phyloP scores from a whole-genome alignment of 1,284 basidiomycete species.

The Cryptococcus sp. region DNA sequence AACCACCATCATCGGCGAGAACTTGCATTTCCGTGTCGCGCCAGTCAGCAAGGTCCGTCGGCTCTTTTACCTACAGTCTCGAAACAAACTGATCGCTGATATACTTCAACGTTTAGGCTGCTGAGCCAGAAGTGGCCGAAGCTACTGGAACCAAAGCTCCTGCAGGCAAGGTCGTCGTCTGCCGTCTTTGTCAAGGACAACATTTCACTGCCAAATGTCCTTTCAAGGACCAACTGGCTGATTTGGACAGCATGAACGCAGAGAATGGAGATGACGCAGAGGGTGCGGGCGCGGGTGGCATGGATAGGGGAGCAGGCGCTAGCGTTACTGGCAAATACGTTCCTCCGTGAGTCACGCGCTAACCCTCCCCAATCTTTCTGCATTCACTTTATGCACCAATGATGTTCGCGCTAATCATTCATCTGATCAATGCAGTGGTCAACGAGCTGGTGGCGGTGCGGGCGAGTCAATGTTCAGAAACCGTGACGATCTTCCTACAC shows the following conservation, averaged over 20 bases:
- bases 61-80: constrained; percentile 19
- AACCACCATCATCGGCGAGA: constrained; percentile 95
- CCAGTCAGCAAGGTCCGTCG: constrained; percentile 74
- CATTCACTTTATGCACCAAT: background rate
- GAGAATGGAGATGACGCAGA: constrained; percentile 43
- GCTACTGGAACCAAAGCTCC: constrained; percentile 71
- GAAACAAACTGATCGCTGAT: background rate
- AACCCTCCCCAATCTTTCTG: background rate
- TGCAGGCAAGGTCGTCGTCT: constrained; percentile 82
- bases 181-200: constrained; percentile 92
- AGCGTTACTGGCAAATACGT: constrained; percentile 76
- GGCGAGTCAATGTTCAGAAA: constrained; percentile 75
- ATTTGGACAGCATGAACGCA: constrained; percentile 69
- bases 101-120: constrained; percentile 32
- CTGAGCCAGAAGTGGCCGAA: constrained; percentile 68
- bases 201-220: constrained; percentile 99
- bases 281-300: constrained; percentile 19
- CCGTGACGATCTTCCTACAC: constrained; percentile 91
- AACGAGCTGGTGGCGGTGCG: constrained; percentile 59
- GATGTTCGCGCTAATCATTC: background rate
- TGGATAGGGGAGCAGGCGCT: constrained; percentile 24
- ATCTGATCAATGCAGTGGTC: constrained; percentile 18
- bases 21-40: constrained; percentile 78
- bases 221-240: constrained; percentile 83
- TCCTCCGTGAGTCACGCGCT: constrained; percentile 63